phyloP scores from a whole-genome alignment of 1,139 yeast genomes.

The Meyerozyma sp. region DNA sequence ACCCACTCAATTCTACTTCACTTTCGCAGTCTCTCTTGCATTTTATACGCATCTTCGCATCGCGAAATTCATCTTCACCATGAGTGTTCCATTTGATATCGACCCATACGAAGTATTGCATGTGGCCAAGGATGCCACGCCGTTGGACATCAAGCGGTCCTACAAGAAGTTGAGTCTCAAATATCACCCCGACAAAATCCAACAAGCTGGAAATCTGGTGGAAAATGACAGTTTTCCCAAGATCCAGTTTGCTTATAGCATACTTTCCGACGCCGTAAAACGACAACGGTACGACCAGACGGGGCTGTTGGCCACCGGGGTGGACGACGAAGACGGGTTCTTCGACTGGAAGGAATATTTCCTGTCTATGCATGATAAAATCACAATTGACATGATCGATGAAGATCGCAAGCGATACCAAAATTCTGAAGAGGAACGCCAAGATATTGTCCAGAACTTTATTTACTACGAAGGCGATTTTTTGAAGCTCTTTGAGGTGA shows the following conservation, averaged over 20 bases:
- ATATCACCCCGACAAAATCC: slow-evolving; percentile 75
- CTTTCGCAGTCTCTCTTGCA: not conserved
- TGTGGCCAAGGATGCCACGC: slow-evolving; percentile 35
- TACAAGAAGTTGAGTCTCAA: slow-evolving; percentile 66
- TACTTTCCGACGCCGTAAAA: slow-evolving; percentile 55
- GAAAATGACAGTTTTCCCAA: slow-evolving; percentile 53
- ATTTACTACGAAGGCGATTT: slow-evolving; percentile 64
- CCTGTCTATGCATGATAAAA: slow-evolving; percentile 49
- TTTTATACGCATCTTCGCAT: not conserved
- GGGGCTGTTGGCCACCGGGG: slow-evolving; percentile 53
- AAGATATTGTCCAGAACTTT: slow-evolving; percentile 60
- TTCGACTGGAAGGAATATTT: slow-evolving; percentile 66
- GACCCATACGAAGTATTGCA: slow-evolving; percentile 65
- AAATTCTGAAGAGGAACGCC: slow-evolving; percentile 58
- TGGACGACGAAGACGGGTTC: slow-evolving; percentile 29
- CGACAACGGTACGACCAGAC: slow-evolving; percentile 61
- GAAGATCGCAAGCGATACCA: slow-evolving; percentile 65
- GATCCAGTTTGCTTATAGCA: slow-evolving; percentile 71
- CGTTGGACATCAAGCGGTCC: slow-evolving; percentile 59
- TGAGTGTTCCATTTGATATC: slow-evolving; percentile 46
- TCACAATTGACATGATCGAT: slow-evolving; percentile 70
- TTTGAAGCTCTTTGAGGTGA: slow-evolving; percentile 60
- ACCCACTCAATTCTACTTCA: not conserved
- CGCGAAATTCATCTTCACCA: slow-evolving; percentile 5
- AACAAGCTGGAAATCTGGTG: slow-evolving; percentile 23